Evolutionary conservation across 75 land plant species (phyloP), one percentile per base, ranked within the genome.

Genomic region (Larix kaempferi): DNA sequence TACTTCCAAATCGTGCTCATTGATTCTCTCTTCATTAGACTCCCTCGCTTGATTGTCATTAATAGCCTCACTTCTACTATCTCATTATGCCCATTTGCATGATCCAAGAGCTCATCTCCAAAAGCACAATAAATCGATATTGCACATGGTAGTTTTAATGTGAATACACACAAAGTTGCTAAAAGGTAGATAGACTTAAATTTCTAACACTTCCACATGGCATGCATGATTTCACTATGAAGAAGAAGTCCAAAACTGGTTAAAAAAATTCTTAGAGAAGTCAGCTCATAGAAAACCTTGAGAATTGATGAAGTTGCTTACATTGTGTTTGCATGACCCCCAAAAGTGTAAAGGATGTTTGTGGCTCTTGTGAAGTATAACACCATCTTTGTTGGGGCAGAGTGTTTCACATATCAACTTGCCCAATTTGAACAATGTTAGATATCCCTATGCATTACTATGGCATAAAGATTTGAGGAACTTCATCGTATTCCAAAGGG

Each of bases 251-350:
- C 54, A 11, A 7, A 49, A 49, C 10, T 49, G 1, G 54, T 49
- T 10, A 49, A 11, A 49, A 8, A 49, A 10, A 49, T 10, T 12
- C 54, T 8, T 49, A 49, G 54, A 10, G 54, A 49, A 49, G 12
- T 49, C 54, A 49, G 54, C 54, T 49, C 54, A 49, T 49, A 49
- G 54, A 49, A 49, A 49, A 49, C 12, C 54, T 49, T 49, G 54
- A 49, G 1, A 49, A 49, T 49, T 49, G 54, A 49, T 49, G 11
- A 49, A 49, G 54, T 11, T 60, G 56, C 95, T 89, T 87, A 95
- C 98, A 95, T 95, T 81, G 98, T 95, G 49, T 92, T 95, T 37
- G 95, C 98, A 88, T 95, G 98, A 49, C 98, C 95, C 39, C 95
- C 98, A 74, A 95, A 95, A 23, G 98, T 95, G 87, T 95, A 95